Conservation (phyloP, 2,329 filamentous ascomycete species). For the Cladosporium oxysporum region DNA sequence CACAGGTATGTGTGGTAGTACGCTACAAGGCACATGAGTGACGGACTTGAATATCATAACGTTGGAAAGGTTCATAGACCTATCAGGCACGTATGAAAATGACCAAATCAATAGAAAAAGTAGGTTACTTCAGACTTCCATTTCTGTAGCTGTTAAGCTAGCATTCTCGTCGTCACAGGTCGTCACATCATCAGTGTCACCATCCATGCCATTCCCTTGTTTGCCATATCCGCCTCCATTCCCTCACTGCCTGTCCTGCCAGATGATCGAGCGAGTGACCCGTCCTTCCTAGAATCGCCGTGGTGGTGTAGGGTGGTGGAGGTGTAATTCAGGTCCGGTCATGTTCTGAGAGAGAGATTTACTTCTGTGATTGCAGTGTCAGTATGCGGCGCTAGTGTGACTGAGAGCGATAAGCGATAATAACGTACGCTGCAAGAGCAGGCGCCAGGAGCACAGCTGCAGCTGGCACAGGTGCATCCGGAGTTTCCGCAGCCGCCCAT, state of each 20-base stretch:
- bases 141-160: slow-evolving; percentile 9
- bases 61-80: not conserved
- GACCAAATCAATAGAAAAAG: not conserved
- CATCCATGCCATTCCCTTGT: slow-evolving; percentile 4
- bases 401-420: not conserved
- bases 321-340: not conserved
- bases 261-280: not conserved
- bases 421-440: slow-evolving; percentile 33
- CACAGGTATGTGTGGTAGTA: slow-evolving; percentile 27
- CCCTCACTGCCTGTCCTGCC: not conserved
- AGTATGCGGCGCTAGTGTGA: slow-evolving; percentile 8
- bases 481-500: slow-evolving; percentile 39
- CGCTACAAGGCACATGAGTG: not conserved
- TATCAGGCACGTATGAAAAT: not conserved
- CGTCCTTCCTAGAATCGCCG: not conserved
- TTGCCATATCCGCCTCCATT: not conserved
- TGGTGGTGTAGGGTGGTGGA: not conserved
- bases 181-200: slow-evolving; percentile 8
- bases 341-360: slow-evolving; percentile 1
- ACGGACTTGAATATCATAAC: not conserved
- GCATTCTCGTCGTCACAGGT: slow-evolving; percentile 11
- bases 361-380: slow-evolving; percentile 20
- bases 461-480: slow-evolving; percentile 35
- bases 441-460: slow-evolving; percentile 33
- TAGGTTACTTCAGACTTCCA: not conserved